Evolutionary conservation across 257 asterid species (phyloP), one percentile per base, ranked within the genome.

Genomic region (Plantago ovata): DNA sequence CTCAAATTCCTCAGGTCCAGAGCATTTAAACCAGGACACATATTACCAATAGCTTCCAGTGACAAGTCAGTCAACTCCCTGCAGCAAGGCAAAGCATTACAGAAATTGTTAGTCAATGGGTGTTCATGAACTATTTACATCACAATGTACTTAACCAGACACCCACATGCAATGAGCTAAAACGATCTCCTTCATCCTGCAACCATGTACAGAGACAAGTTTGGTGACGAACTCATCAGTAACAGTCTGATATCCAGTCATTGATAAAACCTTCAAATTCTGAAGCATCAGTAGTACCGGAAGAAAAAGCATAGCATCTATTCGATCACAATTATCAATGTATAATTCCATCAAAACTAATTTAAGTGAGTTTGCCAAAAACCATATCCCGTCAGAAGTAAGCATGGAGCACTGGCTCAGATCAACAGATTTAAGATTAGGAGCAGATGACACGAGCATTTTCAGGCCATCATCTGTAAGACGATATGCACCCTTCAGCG

Each of bases 401-500:
- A 92, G 75, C 75, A 85, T 70, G 47, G 98, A 76, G 72, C 98
- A 92, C 79, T 85, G 87, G 61, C 93, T 76, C 66, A 92, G 70
- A 79, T 92, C 81, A 47, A 92, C 56, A 20, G 98, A 92, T 73
- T 83, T 85, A 68, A 92, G 74, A 68, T 81, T 75, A 65, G 95
- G 94, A 45, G 93, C 98, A 62, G 96, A 77, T 16, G 89, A 75
- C 51, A 70, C 79, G 64, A 87, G 89, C 50, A 75, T 60, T 22
- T 68, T 63, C 20, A 92, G 72, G 58, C 98, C 98, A 63, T 64
- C 68, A 68, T 92, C 98, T 36, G 96, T 69, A 68, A 92, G 88
- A 42, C 96, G 94, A 76, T 85, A 92, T n/a, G 96, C 98, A 65
- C 88, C 95, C 83, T 75, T 80, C 73, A 92, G 72, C 7, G 98